Base-by-base conservation (phyloP, 208 protist genomes). In the Naegleria lovaniensis region DNA sequence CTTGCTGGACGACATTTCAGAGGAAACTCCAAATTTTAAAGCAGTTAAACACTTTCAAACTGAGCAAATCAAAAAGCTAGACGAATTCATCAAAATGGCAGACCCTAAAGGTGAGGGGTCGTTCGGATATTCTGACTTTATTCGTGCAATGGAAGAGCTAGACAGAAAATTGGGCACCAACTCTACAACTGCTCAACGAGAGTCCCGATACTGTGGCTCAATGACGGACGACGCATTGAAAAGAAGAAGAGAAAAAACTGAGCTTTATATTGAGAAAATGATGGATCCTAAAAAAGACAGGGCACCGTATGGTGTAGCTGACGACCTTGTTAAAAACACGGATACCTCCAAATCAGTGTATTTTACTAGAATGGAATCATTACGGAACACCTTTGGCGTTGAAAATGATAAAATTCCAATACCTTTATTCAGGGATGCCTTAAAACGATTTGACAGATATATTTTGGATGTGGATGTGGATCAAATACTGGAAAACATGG, bases 381-480 rank as follows among this genome's bases (percentile, higher is more conserved):
- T 87, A 51, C 51, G 83, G 43, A 51, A 19, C 43, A 29, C 83
- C 40, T 87, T 87, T 87, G 16, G 9, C 1, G 15, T 87, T 22
- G 41, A 87, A 36, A 25, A 41, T 36, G 83, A 87, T 16, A 41
- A n/a, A 25, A 39, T 87, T 15, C 41, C 83, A 29, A n/a, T 51
- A 40, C 11, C 11, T 40, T 41, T 51, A 29, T 87, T 87, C 29
- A 87, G 40, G 43, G 33, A 87, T 15, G 38, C 29, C 25, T 51
- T 87, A 51, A 40, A 40, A n/a, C 51, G 43, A 87, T 87, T 87
- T 51, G 83, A 87, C 29, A 87, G 33, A 87, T 87, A 87, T 51
- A 87, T 87, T 25, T 7, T 51, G 11, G 83, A 87, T 40, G 33
- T 22, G 19, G 83, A 87, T 29, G 11, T 87, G 7, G 40, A 87